A percentile compares a stretch with the other conserved stretches of the same genome.
Evolutionary conservation across 2,329 filamentous ascomycete species (phyloP).

Genomic region (Aspergillus jensenii): DNA sequence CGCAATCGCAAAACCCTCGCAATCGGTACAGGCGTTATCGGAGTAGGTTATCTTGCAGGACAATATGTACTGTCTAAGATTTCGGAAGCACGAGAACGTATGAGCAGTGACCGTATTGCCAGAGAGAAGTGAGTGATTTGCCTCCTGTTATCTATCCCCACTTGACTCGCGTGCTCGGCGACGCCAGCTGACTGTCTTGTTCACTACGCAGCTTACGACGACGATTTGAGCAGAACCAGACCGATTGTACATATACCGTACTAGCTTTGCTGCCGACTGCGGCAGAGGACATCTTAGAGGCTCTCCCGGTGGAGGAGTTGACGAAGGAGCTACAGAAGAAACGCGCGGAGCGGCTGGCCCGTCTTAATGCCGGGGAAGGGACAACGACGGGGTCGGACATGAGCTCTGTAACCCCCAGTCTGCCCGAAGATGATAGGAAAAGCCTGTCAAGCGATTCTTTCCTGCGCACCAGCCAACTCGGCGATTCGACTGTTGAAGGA

Average conservation of each 20-base stretch:
- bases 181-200: conserved; percentile 12
- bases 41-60: conserved; percentile 85
- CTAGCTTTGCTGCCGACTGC: conserved; percentile 92
- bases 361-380: conserved; percentile 57
- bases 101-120: conserved; percentile 92
- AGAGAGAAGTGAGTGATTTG: conserved; percentile 78
- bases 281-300: conserved; percentile 82
- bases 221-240: conserved; percentile 97
- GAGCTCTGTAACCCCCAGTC: conserved; percentile 61
- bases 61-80: conserved; percentile 93
- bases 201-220: conserved; percentile 71
- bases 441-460: conserved; percentile 79
- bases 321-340: conserved; percentile 93
- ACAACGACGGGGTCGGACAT: conserved; percentile 52
- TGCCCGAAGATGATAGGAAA: conserved; percentile 78
- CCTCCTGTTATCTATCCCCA: background rate
- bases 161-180: conserved; percentile 14
- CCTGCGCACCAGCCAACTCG: conserved; percentile 76
- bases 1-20: conserved; percentile 89
- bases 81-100: conserved; percentile 88
- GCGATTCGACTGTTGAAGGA: conserved; percentile 54
- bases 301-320: conserved; percentile 87
- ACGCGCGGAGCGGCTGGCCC: conserved; percentile 71
- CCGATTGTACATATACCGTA: conserved; percentile 97
- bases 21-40: conserved; percentile 81